Conservation (phyloP, 495 filamentous ascomycete genomes). For the Aspergillus carlsbadensis region DNA sequence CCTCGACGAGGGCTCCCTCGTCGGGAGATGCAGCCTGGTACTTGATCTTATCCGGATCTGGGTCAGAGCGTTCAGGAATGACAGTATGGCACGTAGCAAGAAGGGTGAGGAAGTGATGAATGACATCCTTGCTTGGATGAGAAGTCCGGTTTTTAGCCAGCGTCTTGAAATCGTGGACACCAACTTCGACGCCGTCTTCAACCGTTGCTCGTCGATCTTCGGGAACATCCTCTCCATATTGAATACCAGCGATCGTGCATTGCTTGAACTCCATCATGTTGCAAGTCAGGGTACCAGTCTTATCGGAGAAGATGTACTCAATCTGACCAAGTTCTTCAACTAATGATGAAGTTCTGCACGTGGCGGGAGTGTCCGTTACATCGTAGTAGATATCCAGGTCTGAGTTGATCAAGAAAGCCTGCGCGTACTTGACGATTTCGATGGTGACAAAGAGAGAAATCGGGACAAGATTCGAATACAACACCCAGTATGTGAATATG, state of each 20-base stretch:
- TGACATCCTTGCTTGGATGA: constrained; percentile 65
- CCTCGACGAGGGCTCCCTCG: constrained; percentile 94
- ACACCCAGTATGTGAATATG: constrained; percentile 96
- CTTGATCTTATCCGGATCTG: constrained; percentile 78
- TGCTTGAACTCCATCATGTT: constrained; percentile 99
- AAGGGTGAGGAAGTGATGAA: constrained; percentile 87
- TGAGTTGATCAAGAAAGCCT: constrained; percentile 94
- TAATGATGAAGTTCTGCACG: constrained; percentile 91
- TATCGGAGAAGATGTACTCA: constrained; percentile 98
- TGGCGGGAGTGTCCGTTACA: constrained; percentile 90
- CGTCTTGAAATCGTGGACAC: constrained; percentile 84
- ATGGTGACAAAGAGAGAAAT: constrained; percentile 98
- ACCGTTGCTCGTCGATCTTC: constrained; percentile 83
- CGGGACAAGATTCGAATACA: constrained; percentile 96
- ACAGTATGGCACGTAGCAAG: constrained; percentile 95
- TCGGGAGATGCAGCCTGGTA: constrained; percentile 98
- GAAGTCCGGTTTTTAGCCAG: constrained; percentile 70
- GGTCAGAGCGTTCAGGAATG: constrained; percentile 82
- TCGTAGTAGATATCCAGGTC: constrained; percentile 99
- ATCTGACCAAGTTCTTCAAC: constrained; percentile 98
- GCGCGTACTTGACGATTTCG: constrained; percentile 96
- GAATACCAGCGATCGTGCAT: constrained; percentile 86
- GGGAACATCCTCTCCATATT: constrained; percentile 89
- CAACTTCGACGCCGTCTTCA: constrained; percentile 72
- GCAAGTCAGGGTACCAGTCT: constrained; percentile 98